A percentile compares a stretch with the other conserved stretches of the same genome.
These are phyloP conservation scores for Chlorella sp. DNA, from an alignment of 139 green algal genomes.

Conservation along the genomic window DNA sequence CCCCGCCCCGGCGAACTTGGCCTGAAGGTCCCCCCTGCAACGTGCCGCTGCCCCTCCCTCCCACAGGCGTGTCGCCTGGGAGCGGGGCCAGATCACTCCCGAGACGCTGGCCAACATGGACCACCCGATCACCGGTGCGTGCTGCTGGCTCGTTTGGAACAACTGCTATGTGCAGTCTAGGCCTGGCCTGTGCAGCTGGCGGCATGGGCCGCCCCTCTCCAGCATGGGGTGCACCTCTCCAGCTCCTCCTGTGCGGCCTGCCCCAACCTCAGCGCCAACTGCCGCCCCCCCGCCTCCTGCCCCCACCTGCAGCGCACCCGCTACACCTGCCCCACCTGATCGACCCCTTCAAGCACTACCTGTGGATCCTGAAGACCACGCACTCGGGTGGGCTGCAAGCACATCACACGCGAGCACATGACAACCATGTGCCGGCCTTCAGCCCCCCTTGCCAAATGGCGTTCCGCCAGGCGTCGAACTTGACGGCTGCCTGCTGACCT, in stretches of 20 bases:
- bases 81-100: conserved; percentile 75
- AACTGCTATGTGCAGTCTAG: too few species aligned
- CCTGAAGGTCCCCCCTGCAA: too few species aligned
- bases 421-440: too few species aligned
- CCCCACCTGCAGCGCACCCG: conserved; percentile 53
- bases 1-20: too few species aligned
- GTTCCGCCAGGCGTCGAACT: too few species aligned
- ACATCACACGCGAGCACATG: too few species aligned
- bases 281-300: not conserved
- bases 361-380: conserved; percentile 92
- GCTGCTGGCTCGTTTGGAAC: not conserved
- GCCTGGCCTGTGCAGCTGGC: not conserved
- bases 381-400: conserved; percentile 62
- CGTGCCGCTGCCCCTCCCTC: too few species aligned
- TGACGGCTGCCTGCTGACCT: too few species aligned
- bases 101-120: conserved; percentile 75
- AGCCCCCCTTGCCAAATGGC: too few species aligned
- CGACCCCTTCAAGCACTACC: conserved; percentile 83
- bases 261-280: too few species aligned
- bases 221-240: too few species aligned
- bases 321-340: conserved; percentile 93
- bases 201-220: not conserved
- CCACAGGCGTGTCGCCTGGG: conserved; percentile 74
- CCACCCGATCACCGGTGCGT: conserved; percentile 69
- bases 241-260: too few species aligned